These are phyloP conservation scores for Lippia alba DNA, from an alignment of 305 asterid genomes.

Conservation along the genomic window DNA sequence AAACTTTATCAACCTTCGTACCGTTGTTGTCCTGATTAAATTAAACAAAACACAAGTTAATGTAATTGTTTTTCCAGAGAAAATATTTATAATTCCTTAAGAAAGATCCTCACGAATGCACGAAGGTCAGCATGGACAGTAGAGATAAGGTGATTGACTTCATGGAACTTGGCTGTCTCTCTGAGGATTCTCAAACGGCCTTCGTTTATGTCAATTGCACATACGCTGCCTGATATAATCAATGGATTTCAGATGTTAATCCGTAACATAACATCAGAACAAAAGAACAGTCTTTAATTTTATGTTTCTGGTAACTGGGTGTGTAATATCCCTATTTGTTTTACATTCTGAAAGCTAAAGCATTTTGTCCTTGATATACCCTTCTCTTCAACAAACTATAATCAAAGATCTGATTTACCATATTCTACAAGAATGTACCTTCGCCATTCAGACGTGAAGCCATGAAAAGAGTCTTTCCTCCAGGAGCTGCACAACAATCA, in stretches of 20 bases:
- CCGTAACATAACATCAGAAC: background rate
- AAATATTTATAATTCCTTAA: constrained; percentile 9
- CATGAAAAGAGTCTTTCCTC: constrained; percentile 95
- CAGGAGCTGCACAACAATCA: constrained; percentile 99
- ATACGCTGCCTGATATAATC: constrained; percentile 60
- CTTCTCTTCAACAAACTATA: constrained; percentile 12
- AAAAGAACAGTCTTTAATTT: background rate
- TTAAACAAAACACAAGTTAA: background rate
- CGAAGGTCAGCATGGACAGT: constrained; percentile 80
- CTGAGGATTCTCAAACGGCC: constrained; percentile 89
- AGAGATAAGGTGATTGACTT: constrained; percentile 61
- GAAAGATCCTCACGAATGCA: constrained; percentile 55
- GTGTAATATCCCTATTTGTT: too few species aligned
- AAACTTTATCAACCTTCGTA: constrained; percentile 77
- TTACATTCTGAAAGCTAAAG: background rate
- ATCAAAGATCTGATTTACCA: background rate
- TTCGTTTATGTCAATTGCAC: constrained; percentile 79
- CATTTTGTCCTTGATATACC: constrained; percentile 7
- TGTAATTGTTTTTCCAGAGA: background rate
- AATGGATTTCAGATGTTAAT: constrained; percentile 19
- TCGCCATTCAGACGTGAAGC: constrained; percentile 77
- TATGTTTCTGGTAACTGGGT: background rate
- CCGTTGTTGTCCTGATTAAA: constrained; percentile 48
- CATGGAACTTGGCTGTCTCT: constrained; percentile 82
- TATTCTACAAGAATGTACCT: constrained; percentile 51